Evolutionary conservation across 129 eudicot species (phyloP).

Genomic region (Ambrosia artemisiifolia): DNA sequence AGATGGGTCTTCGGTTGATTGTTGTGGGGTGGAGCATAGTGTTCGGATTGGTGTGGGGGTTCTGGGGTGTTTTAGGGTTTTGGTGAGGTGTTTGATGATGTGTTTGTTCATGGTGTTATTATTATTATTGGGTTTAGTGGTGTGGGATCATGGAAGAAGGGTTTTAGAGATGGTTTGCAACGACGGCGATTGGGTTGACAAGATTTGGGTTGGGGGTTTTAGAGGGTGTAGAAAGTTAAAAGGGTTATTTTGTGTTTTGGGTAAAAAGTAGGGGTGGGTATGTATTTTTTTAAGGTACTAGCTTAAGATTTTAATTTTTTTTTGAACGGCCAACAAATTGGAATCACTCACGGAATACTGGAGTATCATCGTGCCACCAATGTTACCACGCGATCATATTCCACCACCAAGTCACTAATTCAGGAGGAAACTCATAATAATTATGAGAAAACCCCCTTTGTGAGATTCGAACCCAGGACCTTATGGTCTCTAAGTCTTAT

Average conservation of each 20-base stretch:
- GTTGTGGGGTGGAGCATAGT: conserved; percentile 45
- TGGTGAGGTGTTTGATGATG: conserved; percentile 20
- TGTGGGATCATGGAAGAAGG: conserved; percentile 31
- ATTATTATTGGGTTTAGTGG: conserved; percentile 1
- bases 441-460: no score
- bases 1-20: conserved; percentile 29
- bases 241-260: background rate
- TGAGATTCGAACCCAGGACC: no score
- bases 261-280: background rate
- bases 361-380: no score
- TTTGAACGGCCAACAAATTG: no score
- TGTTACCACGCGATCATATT: no score
- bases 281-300: no score
- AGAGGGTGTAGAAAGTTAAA: conserved; percentile 5
- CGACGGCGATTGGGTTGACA: conserved; percentile 33
- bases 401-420: no score
- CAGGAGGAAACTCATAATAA: no score
- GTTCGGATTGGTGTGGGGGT: conserved; percentile 19
- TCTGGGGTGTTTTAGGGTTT: conserved; percentile 12
- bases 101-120: conserved; percentile 26
- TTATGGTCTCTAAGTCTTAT: no score
- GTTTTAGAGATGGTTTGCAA: conserved; percentile 17
- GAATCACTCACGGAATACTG: no score
- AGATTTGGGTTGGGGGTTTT: conserved; percentile 20
- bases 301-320: no score